These are phyloP conservation scores for Microdochium bolleyi DNA, from an alignment of 2,329 filamentous ascomycete genomes.

Conservation along the genomic window DNA sequence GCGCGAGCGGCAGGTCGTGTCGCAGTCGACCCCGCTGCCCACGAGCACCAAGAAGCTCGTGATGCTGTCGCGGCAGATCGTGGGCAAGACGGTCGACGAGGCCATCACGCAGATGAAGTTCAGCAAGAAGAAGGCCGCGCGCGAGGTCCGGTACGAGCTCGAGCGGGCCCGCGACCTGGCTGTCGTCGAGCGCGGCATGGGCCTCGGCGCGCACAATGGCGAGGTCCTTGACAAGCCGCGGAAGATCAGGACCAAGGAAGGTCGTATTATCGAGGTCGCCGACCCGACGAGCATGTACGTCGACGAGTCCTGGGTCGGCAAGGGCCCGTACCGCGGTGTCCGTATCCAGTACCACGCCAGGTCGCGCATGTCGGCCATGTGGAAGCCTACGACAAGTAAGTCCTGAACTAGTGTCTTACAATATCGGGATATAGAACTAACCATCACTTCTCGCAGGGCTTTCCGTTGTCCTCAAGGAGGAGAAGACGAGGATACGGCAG, in stretches of 20 bases:
- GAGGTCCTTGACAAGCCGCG: constrained; percentile 32
- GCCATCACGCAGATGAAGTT: constrained; percentile 93
- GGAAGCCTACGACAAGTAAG: constrained; percentile 68
- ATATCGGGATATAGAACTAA: no score
- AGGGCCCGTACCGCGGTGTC: constrained; percentile 52
- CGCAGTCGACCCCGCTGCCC: constrained; percentile 65
- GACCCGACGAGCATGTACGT: constrained; percentile 84
- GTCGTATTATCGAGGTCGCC: constrained; percentile 59
- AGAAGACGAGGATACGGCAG: constrained; percentile 78
- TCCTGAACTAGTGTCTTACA: no score
- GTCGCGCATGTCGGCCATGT: constrained; percentile 60
- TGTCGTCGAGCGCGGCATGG: constrained; percentile 77
- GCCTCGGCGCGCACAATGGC: constrained; percentile 44
- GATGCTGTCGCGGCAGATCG: constrained; percentile 78
- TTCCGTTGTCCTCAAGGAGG: constrained; percentile 81
- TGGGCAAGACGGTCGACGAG: constrained; percentile 88
- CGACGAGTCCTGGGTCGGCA: constrained; percentile 86
- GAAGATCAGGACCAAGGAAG: constrained; percentile 66
- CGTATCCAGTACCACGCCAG: constrained; percentile 67
- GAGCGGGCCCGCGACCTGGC: constrained; percentile 77
- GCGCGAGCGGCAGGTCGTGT: constrained; percentile 44
- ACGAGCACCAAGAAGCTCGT: constrained; percentile 90
- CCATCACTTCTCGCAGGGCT: constrained; percentile 53
- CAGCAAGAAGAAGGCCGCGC: constrained; percentile 85
- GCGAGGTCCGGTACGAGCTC: constrained; percentile 71